Base-by-base conservation (phyloP, 192 early-diverging fungal genomes). In the Dispira simplex region DNA sequence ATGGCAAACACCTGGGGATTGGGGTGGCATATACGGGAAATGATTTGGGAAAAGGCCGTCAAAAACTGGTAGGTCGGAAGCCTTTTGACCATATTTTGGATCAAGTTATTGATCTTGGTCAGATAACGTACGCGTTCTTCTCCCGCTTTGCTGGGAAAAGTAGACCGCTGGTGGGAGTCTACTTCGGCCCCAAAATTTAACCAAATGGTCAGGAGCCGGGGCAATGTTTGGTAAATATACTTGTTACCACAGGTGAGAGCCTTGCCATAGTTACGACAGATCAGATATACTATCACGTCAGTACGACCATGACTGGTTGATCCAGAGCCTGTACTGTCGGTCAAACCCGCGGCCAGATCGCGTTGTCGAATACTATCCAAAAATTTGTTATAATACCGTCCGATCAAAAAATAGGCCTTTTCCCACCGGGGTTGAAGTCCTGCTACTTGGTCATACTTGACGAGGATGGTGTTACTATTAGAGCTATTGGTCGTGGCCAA, bases 171-270 rank as follows among this genome's bases (percentile, higher is more conserved):
- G 48, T 72, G 44, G 18, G 68, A 45, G 14, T 67, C 48, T 26
- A 65, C 46, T n/a, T 21, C 70, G 8, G 71, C 68, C 9, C 83
- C 89, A 65, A 87, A 71, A 44, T 90, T 84, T 12, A 97, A 70
- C 91, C 91, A 97, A 8, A 89, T 69, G 0, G 91, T 95, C 62
- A 97, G 69, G 16, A 97, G 71, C 8, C 88, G 75, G 10, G 94
- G 91, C 65, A 97, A 65, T 8, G 87, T 85, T 66, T 92, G 84
- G 68, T 89, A 93, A 46, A 93, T 80, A 59, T 88, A 95, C 47
- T 83, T 79, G 3, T 85, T 77, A 11, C 94, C 89, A 43, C 73
- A 68, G 32, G 76, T 68, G 12, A 97, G 65, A 0, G 91, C 68
- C 46, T 67, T 70, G n/a, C 62, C 55, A 56, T 68, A 68, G 43